These are phyloP conservation scores for Plantago lanceolata DNA, from an alignment of 305 asterid genomes.

Conservation along the genomic window DNA sequence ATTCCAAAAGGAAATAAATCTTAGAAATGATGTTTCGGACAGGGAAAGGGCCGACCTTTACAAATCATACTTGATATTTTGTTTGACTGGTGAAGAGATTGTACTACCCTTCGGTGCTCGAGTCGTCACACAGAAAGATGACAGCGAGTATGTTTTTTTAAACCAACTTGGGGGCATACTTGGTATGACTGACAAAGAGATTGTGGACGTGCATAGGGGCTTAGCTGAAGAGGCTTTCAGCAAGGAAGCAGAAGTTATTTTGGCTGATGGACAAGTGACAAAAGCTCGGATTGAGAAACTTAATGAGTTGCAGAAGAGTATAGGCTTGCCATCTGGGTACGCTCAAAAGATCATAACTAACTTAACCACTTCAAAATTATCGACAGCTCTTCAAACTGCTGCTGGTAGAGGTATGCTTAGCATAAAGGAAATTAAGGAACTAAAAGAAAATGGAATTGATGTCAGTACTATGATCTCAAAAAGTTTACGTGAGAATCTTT, in stretches of 20 bases:
- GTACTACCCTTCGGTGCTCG: slow-evolving; percentile 71
- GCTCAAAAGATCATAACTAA: slow-evolving; percentile 76
- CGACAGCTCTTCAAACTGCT: slow-evolving; percentile 90
- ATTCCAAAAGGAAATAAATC: slow-evolving; percentile 76
- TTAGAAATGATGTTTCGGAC: slow-evolving; percentile 80
- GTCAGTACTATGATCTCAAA: slow-evolving; percentile 69
- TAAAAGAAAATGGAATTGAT: slow-evolving; percentile 77
- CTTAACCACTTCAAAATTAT: slow-evolving; percentile 69
- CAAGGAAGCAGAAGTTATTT: slow-evolving; percentile 84
- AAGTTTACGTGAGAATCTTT: slow-evolving; percentile 75
- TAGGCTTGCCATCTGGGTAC: slow-evolving; percentile 80
- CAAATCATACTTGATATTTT: slow-evolving; percentile 77
- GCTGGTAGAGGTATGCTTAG: slow-evolving; percentile 82
- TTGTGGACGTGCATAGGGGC: slow-evolving; percentile 73
- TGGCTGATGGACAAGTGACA: slow-evolving; percentile 90
- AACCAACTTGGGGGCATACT: slow-evolving; percentile 80
- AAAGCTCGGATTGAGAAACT: slow-evolving; percentile 73
- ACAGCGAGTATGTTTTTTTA: slow-evolving; percentile 63
- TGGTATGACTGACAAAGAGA: slow-evolving; percentile 73
- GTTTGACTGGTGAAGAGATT: slow-evolving; percentile 84
- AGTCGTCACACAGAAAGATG: slow-evolving; percentile 73
- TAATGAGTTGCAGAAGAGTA: slow-evolving; percentile 63
- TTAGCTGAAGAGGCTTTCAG: slow-evolving; percentile 90
- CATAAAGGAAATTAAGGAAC: slow-evolving; percentile 81
- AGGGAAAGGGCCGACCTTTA: slow-evolving; percentile 83